A percentile compares a stretch with the other conserved stretches of the same genome.
Evolutionary conservation across 106 monocot genomes (phyloP).

Genomic region (Hemerocallis citrina): DNA sequence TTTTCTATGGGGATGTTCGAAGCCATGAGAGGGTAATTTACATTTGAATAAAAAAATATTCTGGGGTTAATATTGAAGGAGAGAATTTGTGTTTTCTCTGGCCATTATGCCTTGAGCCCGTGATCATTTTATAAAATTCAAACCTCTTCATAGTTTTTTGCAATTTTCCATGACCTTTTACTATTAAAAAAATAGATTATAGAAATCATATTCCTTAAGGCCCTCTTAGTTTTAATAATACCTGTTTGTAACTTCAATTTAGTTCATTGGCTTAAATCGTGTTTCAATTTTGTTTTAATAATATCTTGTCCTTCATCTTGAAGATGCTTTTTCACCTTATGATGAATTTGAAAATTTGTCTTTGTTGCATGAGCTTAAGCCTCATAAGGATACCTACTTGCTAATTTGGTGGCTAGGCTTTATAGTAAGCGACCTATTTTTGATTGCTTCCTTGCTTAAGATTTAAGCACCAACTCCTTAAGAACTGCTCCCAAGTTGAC

Average conservation of each 20-base stretch:
- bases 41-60: too few species aligned
- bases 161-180: too few species aligned
- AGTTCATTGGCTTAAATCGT: neutral
- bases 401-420: neutral
- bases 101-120: too few species aligned
- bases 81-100: too few species aligned
- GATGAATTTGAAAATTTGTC: too few species aligned
- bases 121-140: too few species aligned
- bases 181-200: too few species aligned
- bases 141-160: too few species aligned
- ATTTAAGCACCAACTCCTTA: neutral
- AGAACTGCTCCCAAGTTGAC: neutral
- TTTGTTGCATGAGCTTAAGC: neutral
- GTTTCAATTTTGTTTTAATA: neutral
- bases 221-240: too few species aligned
- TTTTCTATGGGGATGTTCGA: constrained; percentile 86
- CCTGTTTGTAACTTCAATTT: neutral
- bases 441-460: neutral
- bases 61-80: too few species aligned
- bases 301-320: too few species aligned
- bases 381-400: neutral
- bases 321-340: neutral
- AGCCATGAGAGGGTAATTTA: constrained; percentile 66
- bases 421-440: neutral
- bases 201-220: too few species aligned